Percentiles rank a stretch among this genome's conserved stretches.
phyloP scores from a whole-genome alignment of 352 stramenopile species.

The Elongisporangium prolatum region DNA sequence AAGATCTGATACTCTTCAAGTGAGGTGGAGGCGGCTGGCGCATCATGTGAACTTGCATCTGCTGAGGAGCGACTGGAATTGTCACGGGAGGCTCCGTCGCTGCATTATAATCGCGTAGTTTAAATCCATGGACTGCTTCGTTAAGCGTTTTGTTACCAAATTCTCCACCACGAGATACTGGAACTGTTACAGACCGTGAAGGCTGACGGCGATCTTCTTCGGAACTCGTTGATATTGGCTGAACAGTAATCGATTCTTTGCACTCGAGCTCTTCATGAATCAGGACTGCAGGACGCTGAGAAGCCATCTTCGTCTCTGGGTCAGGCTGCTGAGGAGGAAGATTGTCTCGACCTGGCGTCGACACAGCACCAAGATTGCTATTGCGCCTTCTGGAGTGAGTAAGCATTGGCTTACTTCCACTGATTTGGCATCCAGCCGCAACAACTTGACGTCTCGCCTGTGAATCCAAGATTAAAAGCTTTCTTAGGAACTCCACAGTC shows the following conservation, averaged over 20 bases:
- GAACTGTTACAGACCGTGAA: not conserved
- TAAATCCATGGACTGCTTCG: constrained; percentile 52
- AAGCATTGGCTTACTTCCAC: not conserved
- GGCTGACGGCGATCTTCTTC: not conserved
- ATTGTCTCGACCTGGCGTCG: constrained; percentile 1
- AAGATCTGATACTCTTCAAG: not conserved
- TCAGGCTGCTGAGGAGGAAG: constrained; percentile 58
- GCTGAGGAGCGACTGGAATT: not conserved
- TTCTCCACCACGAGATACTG: constrained; percentile 37
- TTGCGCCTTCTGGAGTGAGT: not conserved
- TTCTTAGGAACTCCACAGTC: constrained; percentile 44
- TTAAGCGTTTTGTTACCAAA: constrained; percentile 62
- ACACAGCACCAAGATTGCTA: not conserved
- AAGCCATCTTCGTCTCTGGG: constrained; percentile 18
- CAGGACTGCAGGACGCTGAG: not conserved
- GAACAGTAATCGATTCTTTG: not conserved
- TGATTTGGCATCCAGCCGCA: not conserved
- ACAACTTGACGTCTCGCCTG: constrained; percentile 16
- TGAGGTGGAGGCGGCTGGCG: not conserved
- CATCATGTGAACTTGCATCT: not conserved
- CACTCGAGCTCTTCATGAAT: not conserved
- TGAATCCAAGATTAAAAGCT: constrained; percentile 48
- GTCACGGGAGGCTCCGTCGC: not conserved
- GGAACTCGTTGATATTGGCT: not conserved
- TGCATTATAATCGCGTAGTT: constrained; percentile 24